phyloP scores from a whole-genome alignment of 345 rosid genomes.

The Salix udensis region DNA sequence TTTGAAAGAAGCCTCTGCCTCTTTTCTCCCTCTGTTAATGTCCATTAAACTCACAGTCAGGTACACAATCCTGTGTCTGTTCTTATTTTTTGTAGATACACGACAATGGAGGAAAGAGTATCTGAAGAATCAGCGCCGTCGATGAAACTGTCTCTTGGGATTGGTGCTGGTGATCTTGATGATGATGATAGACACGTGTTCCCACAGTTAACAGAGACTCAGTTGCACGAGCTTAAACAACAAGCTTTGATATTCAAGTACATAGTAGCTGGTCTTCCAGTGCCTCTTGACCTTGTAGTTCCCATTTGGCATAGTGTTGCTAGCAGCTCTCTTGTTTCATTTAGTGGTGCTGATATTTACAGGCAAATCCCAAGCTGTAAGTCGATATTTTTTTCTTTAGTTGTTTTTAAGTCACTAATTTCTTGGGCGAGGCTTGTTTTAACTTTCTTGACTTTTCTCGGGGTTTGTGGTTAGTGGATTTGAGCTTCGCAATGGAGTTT shows the following conservation, averaged over 20 bases:
- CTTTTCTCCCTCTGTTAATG: too few species aligned
- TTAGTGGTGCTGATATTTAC: slow-evolving; percentile 5
- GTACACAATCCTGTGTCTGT: not conserved
- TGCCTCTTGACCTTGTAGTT: slow-evolving; percentile 43
- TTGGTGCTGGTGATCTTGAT: slow-evolving; percentile 6
- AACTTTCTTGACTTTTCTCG: not conserved
- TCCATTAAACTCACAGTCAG: not conserved
- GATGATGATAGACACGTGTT: slow-evolving; percentile 10
- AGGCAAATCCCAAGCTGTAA: slow-evolving; percentile 25
- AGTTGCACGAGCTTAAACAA: slow-evolving; percentile 48
- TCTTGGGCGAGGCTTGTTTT: not conserved
- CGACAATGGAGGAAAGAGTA: slow-evolving; percentile 13
- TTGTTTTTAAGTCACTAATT: not conserved
- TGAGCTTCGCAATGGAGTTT: not conserved
- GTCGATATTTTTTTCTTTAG: not conserved
- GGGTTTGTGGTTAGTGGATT: too few species aligned
- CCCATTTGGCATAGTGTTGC: slow-evolving; percentile 45
- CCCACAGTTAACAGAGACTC: slow-evolving; percentile 37
- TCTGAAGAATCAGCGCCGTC: slow-evolving; percentile 14
- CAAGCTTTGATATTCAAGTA: slow-evolving; percentile 46
- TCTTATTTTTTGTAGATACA: not conserved
- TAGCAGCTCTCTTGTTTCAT: slow-evolving; percentile 19
- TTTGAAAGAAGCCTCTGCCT: not conserved
- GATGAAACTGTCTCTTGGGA: slow-evolving; percentile 28
- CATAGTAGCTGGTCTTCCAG: slow-evolving; percentile 47